These are phyloP conservation scores for Syzygium grande DNA, from an alignment of 345 rosid genomes.

Conservation along the genomic window DNA sequence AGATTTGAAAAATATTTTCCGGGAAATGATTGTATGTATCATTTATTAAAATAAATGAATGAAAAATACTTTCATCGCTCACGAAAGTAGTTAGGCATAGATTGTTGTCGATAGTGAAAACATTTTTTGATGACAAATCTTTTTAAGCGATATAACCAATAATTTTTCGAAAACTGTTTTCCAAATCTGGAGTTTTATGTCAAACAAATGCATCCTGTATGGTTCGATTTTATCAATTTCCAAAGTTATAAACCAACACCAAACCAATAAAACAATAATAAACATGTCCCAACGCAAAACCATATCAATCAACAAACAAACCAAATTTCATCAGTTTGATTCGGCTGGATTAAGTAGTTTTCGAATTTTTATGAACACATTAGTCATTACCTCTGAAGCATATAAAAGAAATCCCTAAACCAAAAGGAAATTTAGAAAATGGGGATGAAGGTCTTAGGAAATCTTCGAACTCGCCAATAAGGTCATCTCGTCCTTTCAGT, in stretches of 20 bases:
- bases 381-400: background rate
- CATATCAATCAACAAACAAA: background rate
- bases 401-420: background rate
- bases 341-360: background rate
- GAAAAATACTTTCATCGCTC: background rate
- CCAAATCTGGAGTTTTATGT: too few species aligned
- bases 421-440: background rate
- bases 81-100: too few species aligned
- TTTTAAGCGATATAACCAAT: too few species aligned
- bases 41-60: background rate
- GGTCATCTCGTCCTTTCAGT: background rate
- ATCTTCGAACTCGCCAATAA: background rate
- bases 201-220: too few species aligned
- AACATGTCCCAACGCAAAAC: background rate
- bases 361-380: background rate
- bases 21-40: too few species aligned
- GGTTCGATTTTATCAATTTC: background rate
- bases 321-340: background rate
- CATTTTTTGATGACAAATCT: too few species aligned
- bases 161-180: too few species aligned
- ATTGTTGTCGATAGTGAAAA: too few species aligned
- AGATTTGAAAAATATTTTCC: too few species aligned
- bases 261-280: background rate
- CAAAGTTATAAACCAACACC: background rate
- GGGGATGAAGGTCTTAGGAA: background rate